Evolutionary conservation across 169 alveolate species (phyloP), one percentile per base, ranked within the genome.

Genomic region (Plasmodium gallinaceum): DNA sequence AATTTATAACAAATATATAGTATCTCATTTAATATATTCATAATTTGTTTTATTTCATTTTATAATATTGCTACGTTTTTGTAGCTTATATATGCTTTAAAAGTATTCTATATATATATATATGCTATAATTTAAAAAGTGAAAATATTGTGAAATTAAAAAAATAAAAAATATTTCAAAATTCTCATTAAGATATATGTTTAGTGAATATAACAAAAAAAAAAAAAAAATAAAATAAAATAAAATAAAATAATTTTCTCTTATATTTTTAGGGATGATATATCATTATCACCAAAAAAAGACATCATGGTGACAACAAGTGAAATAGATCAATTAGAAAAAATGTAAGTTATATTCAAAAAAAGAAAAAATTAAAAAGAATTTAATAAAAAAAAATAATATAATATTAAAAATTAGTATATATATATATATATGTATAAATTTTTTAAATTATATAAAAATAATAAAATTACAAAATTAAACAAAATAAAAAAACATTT

Each of bases 261-360:
- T 48, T 24, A 22, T 39, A 14, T 60, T 70, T 61, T 52, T 73
- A 83, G 91, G 91, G 91, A 83, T 61, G 91, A 83, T 26, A 69
- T 83, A 46, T 83, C 91, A 22, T 6, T 83, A 16, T 52, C 73
- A 42, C 91, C 91, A 45, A 83, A 83, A 62, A 39, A 62, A 69
- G 91, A 83, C 54, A 45, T 83, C 52, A 66, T 83, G 85, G 54
- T 83, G n/a, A 83, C 91, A 7, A 58, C 86, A 9, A 83, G 91
- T 18, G 91, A 83, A 69, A 83, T 83, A 32, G 74, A 83, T 51
- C 91, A 83, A 69, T 65, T 83, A 20, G 74, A 83, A 83, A 83
- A 83, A 83, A 83, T 83, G 91, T 83, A 83, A 60, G 91, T 46
- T 18, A 45, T 9, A 22, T 48, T 20, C 32, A 48, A 22, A 32